phyloP scores from a whole-genome alignment of 2,329 filamentous ascomycete genomes.

The Nothopassalora personata region DNA sequence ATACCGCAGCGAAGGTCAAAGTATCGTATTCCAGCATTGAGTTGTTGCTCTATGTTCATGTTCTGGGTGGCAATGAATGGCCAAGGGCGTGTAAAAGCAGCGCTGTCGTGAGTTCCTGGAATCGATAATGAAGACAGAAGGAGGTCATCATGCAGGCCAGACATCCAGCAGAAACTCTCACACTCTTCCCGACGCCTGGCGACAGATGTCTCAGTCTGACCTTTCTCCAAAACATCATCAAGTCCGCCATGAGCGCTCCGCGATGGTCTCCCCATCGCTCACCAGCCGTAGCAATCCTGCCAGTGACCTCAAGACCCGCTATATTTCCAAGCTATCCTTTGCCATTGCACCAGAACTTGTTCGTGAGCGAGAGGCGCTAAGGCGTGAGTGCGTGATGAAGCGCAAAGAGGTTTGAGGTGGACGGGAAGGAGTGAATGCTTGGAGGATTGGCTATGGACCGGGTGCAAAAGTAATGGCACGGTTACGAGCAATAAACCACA shows the following conservation, averaged over 20 bases:
- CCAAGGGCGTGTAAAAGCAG: conserved; percentile 32
- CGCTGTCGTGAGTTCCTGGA: conserved; percentile 35
- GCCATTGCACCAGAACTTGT: not conserved
- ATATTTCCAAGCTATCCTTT: not conserved
- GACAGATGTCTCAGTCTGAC: not conserved
- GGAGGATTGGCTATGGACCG: not conserved
- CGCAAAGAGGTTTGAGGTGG: not conserved
- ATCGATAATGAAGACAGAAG: conserved; percentile 30
- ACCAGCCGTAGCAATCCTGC: not conserved
- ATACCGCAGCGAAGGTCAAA: conserved; percentile 35
- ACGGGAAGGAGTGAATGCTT: not conserved
- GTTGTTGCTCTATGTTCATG: conserved; percentile 27
- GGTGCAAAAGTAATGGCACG: not conserved
- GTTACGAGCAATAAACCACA: not conserved
- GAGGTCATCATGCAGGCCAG: conserved; percentile 19
- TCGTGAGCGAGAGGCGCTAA: not conserved
- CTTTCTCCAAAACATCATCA: not conserved
- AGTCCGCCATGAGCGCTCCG: not conserved
- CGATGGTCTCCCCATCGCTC: not conserved
- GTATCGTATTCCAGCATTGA: conserved; percentile 33
- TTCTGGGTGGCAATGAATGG: conserved; percentile 34
- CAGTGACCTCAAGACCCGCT: not conserved
- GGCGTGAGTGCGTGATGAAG: not conserved
- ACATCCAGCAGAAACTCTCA: conserved; percentile 12
- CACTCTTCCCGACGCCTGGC: not conserved